These are phyloP conservation scores for Phytophthora litchii DNA, from an alignment of 352 stramenopile genomes.

Conservation along the genomic window DNA sequence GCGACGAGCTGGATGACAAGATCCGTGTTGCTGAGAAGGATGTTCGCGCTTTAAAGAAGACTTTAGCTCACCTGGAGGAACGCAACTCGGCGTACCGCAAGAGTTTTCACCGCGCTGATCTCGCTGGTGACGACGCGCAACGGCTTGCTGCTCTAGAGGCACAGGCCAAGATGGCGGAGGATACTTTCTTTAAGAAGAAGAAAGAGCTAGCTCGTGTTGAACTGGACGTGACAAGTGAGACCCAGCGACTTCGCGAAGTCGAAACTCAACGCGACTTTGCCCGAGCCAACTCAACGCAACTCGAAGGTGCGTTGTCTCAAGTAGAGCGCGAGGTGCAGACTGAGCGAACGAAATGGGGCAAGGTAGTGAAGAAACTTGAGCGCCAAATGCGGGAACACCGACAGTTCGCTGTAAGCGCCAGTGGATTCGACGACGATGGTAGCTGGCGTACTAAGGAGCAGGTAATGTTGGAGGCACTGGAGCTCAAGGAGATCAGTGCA, in stretches of 20 bases:
- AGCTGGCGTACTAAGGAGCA: conserved; percentile 77
- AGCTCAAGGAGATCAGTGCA: conserved; percentile 83
- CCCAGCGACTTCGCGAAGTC: conserved; percentile 68
- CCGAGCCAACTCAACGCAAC: conserved; percentile 63
- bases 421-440: conserved; percentile 19
- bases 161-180: conserved; percentile 85
- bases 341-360: conserved; percentile 70
- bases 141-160: conserved; percentile 89
- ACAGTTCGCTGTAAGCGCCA: conserved; percentile 39
- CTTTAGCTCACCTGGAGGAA: conserved; percentile 91
- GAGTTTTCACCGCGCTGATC: conserved; percentile 92
- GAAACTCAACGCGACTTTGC: conserved; percentile 71
- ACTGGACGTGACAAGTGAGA: conserved; percentile 83
- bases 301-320: conserved; percentile 62
- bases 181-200: conserved; percentile 93
- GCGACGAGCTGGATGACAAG: conserved; percentile 95
- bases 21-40: conserved; percentile 94
- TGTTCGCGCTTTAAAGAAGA: conserved; percentile 93
- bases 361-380: conserved; percentile 77
- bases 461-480: conserved; percentile 76
- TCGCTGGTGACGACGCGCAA: conserved; percentile 82
- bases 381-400: conserved; percentile 66
- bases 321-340: conserved; percentile 74
- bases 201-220: conserved; percentile 93
- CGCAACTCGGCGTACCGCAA: conserved; percentile 95